Percentiles rank a stretch among this genome's conserved stretches.
These are phyloP conservation scores for Neopestalotiopsis sp. DNA, from an alignment of 2,329 filamentous ascomycete species.

Conservation along the genomic window DNA sequence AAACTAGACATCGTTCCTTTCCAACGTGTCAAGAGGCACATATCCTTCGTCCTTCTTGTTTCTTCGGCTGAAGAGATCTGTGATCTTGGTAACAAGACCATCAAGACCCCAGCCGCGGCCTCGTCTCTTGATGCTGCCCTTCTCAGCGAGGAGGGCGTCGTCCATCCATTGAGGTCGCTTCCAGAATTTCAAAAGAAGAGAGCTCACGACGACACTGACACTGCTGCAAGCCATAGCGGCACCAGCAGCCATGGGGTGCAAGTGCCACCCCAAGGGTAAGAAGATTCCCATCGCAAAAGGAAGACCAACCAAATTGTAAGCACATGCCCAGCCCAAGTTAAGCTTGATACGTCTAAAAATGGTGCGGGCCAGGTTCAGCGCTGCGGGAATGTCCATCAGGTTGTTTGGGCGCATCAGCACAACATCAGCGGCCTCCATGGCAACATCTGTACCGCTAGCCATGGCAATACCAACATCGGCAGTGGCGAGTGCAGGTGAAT, in stretches of 20 bases:
- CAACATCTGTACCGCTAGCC: slow-evolving; percentile 90
- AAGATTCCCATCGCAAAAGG: slow-evolving; percentile 96
- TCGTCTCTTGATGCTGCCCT: slow-evolving; percentile 49
- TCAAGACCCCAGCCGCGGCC: slow-evolving; percentile 46
- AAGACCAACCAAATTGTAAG: slow-evolving; percentile 89
- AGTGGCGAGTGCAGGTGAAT: slow-evolving; percentile 91
- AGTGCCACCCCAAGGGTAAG: slow-evolving; percentile 82
- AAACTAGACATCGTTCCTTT: slow-evolving; percentile 35
- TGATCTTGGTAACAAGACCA: slow-evolving; percentile 46
- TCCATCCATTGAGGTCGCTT: slow-evolving; percentile 86
- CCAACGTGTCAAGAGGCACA: slow-evolving; percentile 61
- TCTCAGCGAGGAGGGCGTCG: slow-evolving; percentile 66
- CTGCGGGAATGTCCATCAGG: slow-evolving; percentile 89
- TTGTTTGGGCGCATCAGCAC: slow-evolving; percentile 94
- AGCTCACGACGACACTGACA: slow-evolving; percentile 87
- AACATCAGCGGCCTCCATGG: slow-evolving; percentile 95
- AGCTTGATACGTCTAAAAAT: slow-evolving; percentile 95
- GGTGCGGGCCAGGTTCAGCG: slow-evolving; percentile 77
- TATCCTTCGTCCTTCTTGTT: slow-evolving; percentile 58
- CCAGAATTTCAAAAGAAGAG: slow-evolving; percentile 87
- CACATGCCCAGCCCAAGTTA: slow-evolving; percentile 89
- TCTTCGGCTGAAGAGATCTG: slow-evolving; percentile 43
- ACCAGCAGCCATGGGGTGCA: slow-evolving; percentile 93
- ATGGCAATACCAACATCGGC: slow-evolving; percentile 94
- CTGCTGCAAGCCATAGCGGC: slow-evolving; percentile 92